These are phyloP conservation scores for Oryza rufipogon DNA, from an alignment of 176 grass and related monocot genomes.

Conservation along the genomic window DNA sequence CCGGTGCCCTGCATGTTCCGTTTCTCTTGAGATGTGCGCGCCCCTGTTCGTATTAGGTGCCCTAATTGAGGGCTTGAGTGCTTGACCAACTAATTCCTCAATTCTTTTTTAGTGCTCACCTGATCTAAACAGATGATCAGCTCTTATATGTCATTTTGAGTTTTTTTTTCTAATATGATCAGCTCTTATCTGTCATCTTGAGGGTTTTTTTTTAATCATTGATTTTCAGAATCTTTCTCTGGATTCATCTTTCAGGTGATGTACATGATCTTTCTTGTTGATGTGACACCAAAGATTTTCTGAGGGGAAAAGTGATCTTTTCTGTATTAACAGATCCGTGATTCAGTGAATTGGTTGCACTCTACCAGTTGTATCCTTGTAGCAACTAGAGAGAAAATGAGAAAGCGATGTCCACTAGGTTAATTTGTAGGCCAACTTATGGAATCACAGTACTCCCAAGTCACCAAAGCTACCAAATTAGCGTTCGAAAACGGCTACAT, in stretches of 20 bases:
- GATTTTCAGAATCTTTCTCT: not conserved
- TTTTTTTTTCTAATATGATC: not conserved
- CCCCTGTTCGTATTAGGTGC: constrained; percentile 36
- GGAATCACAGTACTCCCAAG: not conserved
- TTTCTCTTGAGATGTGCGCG: constrained; percentile 55
- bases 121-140: constrained; percentile 32
- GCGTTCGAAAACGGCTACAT: not conserved
- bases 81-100: constrained; percentile 45
- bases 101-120: constrained; percentile 40
- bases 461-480: too few species aligned
- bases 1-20: constrained; percentile 44
- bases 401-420: not conserved
- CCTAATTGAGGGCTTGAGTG: not conserved
- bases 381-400: not conserved
- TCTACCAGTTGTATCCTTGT: not conserved
- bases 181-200: not conserved
- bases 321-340: not conserved
- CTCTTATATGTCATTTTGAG: constrained; percentile 8
- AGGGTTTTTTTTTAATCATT: not conserved
- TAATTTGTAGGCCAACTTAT: not conserved
- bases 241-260: constrained; percentile 22
- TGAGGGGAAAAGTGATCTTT: not conserved
- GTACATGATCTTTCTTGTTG: not conserved
- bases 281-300: not conserved
- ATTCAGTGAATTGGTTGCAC: not conserved